phyloP scores from a whole-genome alignment of 1,139 yeast genomes.

The Hyphopichia buzzinii region DNA sequence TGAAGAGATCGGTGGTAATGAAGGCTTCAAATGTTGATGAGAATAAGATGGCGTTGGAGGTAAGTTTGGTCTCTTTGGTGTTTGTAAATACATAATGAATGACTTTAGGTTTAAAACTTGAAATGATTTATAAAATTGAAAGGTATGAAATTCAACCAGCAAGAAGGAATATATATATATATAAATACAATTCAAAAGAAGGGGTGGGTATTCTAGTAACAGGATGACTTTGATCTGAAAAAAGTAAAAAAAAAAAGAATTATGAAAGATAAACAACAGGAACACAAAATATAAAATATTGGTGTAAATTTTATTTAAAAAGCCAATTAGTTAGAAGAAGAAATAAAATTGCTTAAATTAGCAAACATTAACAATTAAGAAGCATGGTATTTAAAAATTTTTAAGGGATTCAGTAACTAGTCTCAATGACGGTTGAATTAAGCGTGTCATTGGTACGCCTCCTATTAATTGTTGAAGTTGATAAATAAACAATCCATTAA shows the following conservation, averaged over 20 bases:
- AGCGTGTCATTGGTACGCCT: background rate
- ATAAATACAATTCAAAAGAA: background rate
- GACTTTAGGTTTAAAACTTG: no score
- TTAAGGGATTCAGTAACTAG: background rate
- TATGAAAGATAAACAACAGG: background rate
- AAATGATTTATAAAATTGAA: background rate
- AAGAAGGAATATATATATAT: background rate
- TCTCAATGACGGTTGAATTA: background rate
- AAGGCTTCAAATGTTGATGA: constrained; percentile 19
- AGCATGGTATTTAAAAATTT: background rate
- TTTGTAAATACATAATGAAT: constrained; percentile 19
- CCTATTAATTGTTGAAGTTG: no score
- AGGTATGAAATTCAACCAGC: background rate
- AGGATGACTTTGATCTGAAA: background rate
- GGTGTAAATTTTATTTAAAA: no score
- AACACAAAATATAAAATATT: no score
- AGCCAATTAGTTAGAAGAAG: background rate
- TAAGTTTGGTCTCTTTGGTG: constrained; percentile 31
- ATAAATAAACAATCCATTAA: no score
- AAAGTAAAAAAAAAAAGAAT: background rate
- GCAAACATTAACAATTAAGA: background rate
- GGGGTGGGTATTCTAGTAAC: background rate
- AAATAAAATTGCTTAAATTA: background rate
- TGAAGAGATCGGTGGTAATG: constrained; percentile 45
- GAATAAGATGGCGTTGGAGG: constrained; percentile 23